These are phyloP conservation scores for Phalaenopsis equestris DNA, from an alignment of 106 monocot species.

Conservation along the genomic window DNA sequence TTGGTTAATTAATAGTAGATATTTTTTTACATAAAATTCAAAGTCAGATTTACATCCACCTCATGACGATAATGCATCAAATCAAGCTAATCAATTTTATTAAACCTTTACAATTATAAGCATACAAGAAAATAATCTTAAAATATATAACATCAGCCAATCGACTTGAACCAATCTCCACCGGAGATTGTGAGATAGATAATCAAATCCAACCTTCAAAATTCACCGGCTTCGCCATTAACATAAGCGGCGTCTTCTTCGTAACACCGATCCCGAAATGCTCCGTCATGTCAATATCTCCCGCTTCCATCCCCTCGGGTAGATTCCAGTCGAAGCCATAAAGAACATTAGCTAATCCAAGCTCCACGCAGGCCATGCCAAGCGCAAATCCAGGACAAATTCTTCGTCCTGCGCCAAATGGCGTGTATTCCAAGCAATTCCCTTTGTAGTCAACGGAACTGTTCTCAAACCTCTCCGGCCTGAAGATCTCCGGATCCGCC, in stretches of 20 bases:
- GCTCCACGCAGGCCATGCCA: neutral
- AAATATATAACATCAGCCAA: no score
- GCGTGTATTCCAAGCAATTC: neutral
- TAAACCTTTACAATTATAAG: no score
- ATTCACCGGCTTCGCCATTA: neutral
- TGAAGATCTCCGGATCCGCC: neutral
- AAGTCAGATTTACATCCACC: no score
- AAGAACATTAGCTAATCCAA: neutral
- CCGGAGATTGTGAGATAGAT: no score
- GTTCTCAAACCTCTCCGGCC: conserved; percentile 1
- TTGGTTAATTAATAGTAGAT: no score
- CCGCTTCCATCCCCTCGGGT: neutral
- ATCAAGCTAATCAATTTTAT: no score
- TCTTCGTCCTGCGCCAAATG: neutral
- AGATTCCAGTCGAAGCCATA: neutral
- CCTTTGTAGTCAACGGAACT: neutral
- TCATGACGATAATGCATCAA: no score
- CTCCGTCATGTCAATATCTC: neutral
- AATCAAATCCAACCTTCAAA: neutral
- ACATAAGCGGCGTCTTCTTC: neutral
- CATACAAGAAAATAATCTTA: no score
- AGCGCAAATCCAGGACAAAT: neutral
- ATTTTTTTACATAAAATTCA: no score
- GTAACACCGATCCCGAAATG: neutral
- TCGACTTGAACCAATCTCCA: no score